Percentiles rank a stretch among this genome's conserved stretches.
Evolutionary conservation across 805 yeast species (phyloP).

Genomic region (Wickerhamomyces alni): DNA sequence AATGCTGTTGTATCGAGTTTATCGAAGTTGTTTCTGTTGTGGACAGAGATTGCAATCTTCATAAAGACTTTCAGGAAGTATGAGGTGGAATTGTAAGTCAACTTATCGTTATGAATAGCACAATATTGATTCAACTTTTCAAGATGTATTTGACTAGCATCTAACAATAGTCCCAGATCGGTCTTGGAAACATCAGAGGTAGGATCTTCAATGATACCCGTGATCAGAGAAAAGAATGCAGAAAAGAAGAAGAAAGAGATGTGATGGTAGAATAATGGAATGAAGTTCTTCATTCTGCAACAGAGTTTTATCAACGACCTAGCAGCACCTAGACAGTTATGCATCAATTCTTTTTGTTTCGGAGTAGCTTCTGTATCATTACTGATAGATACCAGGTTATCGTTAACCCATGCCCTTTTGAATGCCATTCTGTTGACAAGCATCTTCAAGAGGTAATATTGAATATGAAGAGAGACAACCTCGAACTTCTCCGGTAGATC

Average conservation of each 20-base stretch:
- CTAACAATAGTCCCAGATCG: slow-evolving; percentile 13
- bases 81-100: slow-evolving; percentile 8
- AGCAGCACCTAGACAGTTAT: slow-evolving; percentile 16
- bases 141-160: slow-evolving; percentile 5
- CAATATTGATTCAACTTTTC: slow-evolving; percentile 1
- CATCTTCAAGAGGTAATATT: slow-evolving; percentile 15
- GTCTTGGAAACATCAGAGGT: slow-evolving; percentile 4
- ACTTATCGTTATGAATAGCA: slow-evolving; percentile 4
- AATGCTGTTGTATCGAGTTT: slow-evolving; percentile 5
- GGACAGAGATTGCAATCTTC: slow-evolving; percentile 16
- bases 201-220: slow-evolving; percentile 19
- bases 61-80: slow-evolving; percentile 15
- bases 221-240: slow-evolving; percentile 20
- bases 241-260: slow-evolving; percentile 16
- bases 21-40: slow-evolving; percentile 8
- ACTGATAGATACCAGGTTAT: slow-evolving; percentile 8
- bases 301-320: slow-evolving; percentile 12
- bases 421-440: slow-evolving; percentile 23
- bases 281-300: slow-evolving; percentile 1
- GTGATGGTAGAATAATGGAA: slow-evolving; percentile 10
- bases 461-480: slow-evolving; percentile 13
- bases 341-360: slow-evolving; percentile 13
- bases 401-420: slow-evolving; percentile 19
- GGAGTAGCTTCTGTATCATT: slow-evolving; percentile 5
- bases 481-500: slow-evolving; percentile 1